Base-by-base conservation (phyloP, 306 rosid species). In the Trifolium repens region DNA sequence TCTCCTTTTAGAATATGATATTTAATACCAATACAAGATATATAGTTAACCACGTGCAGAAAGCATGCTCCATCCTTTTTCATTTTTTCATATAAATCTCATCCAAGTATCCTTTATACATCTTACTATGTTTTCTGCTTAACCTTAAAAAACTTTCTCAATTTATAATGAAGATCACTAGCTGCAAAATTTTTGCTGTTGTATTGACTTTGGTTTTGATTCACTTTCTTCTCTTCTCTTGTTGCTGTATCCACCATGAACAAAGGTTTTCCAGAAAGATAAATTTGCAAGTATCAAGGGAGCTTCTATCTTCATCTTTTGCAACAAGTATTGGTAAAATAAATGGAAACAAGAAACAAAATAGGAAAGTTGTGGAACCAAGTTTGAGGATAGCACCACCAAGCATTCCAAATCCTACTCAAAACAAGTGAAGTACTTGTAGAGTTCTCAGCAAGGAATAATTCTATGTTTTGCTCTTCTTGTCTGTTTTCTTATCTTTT, bases 381-480 rank as follows among this genome's bases (percentile, higher is more conserved):
- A 85, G 85, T 70, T 73, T 87, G 66, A 85, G 80, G 80, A 83
- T 37, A 79, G 85, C 84, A 46, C 91, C 93, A 19, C 79, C 86
- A 13, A 87, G 81, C 63, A 82, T 78, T n/a, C 88, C 89, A 71
- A 86, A 89, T 85, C 93, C 93, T 63, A 89, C 81, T 4, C 93
- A 89, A 77, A 89, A 89, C 71, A 81, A 83, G 88, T 84, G 81
- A 83, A 60, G 17, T 13, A 46, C 26, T 27, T n/a, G 1, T 22
- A 7, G 73, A 70, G 76, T 65, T 69, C 79, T 74, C 67, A n/a
- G 30, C 73, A 32, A 72, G 57, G 72, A 65, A 49, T 32, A 44
- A 4, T 27, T 75, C 11, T 58, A 34, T 49, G 58, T 44, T 66
- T 69, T 76, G 39, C 37, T 79, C 65, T 71, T 73, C 1, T 66